A percentile compares a stretch with the other conserved stretches of the same genome.
These are phyloP conservation scores for Orychophragmus violaceus DNA, from an alignment of 345 rosid genomes.

Conservation along the genomic window DNA sequence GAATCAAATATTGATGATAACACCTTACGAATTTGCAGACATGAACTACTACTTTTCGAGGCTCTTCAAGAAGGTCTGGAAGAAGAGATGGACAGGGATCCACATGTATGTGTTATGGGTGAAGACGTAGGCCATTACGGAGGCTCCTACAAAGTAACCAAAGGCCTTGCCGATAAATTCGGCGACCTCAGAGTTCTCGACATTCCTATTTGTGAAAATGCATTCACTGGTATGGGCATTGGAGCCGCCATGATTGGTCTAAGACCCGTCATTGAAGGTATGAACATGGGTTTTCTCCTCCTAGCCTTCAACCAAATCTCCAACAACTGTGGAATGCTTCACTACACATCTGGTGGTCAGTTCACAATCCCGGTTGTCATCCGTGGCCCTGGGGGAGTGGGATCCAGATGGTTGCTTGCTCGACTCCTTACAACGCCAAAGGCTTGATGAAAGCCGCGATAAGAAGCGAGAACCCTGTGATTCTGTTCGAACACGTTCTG, in stretches of 20 bases:
- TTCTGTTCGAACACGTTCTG: conserved; percentile 90
- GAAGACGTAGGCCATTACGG: conserved; percentile 98
- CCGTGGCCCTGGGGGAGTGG: conserved; percentile 99
- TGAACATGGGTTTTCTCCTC: conserved; percentile 99
- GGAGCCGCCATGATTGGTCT: conserved; percentile 96
- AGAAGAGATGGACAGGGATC: conserved; percentile 98
- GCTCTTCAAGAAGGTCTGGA: conserved; percentile 88
- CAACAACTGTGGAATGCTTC: conserved; percentile 98
- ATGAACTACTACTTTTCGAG: conserved; percentile 85
- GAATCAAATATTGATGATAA: neutral
- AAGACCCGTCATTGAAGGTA: conserved; percentile 84
- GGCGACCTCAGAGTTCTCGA: conserved; percentile 96
- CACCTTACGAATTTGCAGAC: conserved; percentile 37
- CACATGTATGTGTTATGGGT: conserved; percentile 79
- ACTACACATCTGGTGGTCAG: conserved; percentile 97
- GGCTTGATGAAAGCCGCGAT: conserved; percentile 99
- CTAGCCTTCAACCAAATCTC: conserved; percentile 97
- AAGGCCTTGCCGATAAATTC: conserved; percentile 59
- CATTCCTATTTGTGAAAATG: conserved; percentile 92
- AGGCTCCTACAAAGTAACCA: conserved; percentile 94
- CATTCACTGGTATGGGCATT: conserved; percentile 94
- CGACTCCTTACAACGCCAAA: conserved; percentile 91
- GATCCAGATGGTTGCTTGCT: conserved; percentile 99
- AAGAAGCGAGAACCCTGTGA: conserved; percentile 95
- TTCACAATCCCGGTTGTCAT: conserved; percentile 80